Percentiles rank a stretch among this genome's conserved stretches.
phyloP scores from a whole-genome alignment of 2,329 filamentous ascomycete species.

The Hirsutella minnesotensis region DNA sequence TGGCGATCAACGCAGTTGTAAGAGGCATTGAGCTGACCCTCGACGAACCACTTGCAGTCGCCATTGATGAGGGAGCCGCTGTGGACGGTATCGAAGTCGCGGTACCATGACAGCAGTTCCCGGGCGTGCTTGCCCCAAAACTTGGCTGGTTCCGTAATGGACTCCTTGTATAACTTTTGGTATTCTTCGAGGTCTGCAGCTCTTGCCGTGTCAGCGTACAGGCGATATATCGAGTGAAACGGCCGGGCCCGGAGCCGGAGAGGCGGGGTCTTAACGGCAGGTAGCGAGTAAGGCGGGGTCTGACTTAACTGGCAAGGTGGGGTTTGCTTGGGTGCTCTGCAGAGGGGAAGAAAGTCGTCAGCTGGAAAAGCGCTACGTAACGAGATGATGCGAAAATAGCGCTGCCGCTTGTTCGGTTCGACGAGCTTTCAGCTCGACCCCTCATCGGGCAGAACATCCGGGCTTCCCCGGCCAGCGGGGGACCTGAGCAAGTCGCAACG shows the following conservation, averaged over 20 bases:
- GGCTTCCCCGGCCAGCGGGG: too few species aligned
- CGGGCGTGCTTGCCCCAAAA: constrained; percentile 85
- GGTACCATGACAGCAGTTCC: constrained; percentile 81
- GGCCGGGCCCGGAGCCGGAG: not conserved
- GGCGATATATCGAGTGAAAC: not conserved
- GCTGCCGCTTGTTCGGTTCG: not conserved
- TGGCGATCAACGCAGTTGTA: constrained; percentile 98
- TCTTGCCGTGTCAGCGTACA: constrained; percentile 5
- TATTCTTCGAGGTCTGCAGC: constrained; percentile 51
- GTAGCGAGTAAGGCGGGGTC: not conserved
- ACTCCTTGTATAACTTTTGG: constrained; percentile 62
- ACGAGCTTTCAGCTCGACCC: not conserved
- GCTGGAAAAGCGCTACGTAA: not conserved
- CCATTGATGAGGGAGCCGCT: constrained; percentile 65
- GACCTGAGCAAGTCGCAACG: too few species aligned
- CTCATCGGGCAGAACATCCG: too few species aligned
- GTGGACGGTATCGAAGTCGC: constrained; percentile 83
- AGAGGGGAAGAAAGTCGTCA: constrained; percentile 19
- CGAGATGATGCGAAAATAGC: not conserved
- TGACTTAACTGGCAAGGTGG: constrained; percentile 49
- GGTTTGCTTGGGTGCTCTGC: constrained; percentile 59
- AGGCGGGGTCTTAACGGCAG: too few species aligned
- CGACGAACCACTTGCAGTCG: constrained; percentile 88
- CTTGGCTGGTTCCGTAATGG: constrained; percentile 75
- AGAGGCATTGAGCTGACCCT: constrained; percentile 86